Evolutionary conservation across 768 basidiomycete species (phyloP).

Genomic region (Gloeophyllum trabeum): DNA sequence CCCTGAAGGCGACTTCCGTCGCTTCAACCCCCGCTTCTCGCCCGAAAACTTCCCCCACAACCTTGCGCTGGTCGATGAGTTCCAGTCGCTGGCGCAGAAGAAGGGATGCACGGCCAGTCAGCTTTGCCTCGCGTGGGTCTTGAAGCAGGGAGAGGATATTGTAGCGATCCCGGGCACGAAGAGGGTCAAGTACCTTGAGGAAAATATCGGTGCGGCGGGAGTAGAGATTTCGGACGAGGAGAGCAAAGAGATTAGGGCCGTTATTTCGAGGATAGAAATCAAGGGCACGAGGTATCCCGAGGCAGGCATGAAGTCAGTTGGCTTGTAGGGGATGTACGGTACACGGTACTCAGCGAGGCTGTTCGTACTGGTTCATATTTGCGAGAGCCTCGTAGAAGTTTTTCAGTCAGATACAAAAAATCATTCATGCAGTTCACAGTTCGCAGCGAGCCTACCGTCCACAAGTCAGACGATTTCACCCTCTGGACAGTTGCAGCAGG

Average conservation of each 20-base stretch:
- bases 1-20: slow-evolving; percentile 25
- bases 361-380: no score
- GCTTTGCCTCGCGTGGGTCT: slow-evolving; percentile 36
- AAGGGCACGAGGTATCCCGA: not conserved
- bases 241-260: not conserved
- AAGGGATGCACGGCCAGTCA: slow-evolving; percentile 32
- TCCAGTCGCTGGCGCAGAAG: slow-evolving; percentile 23
- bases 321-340: not conserved
- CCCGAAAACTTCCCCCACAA: slow-evolving; percentile 35
- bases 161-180: slow-evolving; percentile 38
- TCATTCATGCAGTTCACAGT: no score
- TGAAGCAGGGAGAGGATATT: slow-evolving; percentile 34
- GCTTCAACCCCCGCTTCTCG: slow-evolving; percentile 23
- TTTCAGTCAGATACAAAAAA: no score
- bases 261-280: not conserved
- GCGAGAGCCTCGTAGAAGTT: no score
- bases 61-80: slow-evolving; percentile 23
- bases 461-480: no score
- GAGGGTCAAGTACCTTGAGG: slow-evolving; percentile 16
- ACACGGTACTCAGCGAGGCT: no score
- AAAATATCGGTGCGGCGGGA: not conserved
- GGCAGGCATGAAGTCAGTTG: not conserved
- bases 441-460: no score
- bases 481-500: no score
- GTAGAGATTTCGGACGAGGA: not conserved